Evolutionary conservation across 768 basidiomycete genomes (phyloP), one percentile per base, ranked within the genome.

Genomic region (Saitozyma sp.): DNA sequence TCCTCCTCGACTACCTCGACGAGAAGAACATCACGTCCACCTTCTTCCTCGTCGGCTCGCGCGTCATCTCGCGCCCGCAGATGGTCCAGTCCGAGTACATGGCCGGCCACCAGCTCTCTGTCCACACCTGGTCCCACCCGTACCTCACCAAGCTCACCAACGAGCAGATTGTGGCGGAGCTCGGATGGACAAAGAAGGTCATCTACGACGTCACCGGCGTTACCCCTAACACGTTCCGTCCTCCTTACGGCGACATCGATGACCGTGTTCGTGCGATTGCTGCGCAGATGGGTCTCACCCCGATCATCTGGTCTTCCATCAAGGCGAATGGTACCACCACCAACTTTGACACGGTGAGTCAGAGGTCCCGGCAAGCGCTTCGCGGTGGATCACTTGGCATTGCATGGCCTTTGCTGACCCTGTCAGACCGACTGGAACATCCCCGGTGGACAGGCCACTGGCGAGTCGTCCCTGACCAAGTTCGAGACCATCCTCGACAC

Each of bases 91-190:
- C 83, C 16, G 86, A 92, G 81, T 91, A 90, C 81, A 85, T 91
- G 83, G 74, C 75, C 40, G 85, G 86, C 7, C 90, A 95, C 73
- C 91, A 95, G 71, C 85, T 93, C 66, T 87, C 86, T 64, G 88
- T 92, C 2, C 91, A 92, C 80, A 93, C 92, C 10, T 97, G 90
- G 89, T 87, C 87, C 56, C 91, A 92, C 77, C 83, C 86, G 87
- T 59, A 83, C 8, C 81, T 91, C 66, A 92, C 90, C 45, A 89
- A 88, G 0, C 80, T 88, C 61, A 87, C 90, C 49, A 96, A 85
- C 69, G 87, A 84, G 74, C 84, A 89, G 69, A 86, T 92, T 71
- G 89, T 94, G 61, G 91, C 91, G 49, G 91, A 93, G 77, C 82
- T 95, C 41, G 91, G 89, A 4, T 95, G 91, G 91, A 84, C 88